Percentiles rank a stretch among this genome's conserved stretches.
phyloP scores from a whole-genome alignment of 2,329 filamentous ascomycete species.

The Colletotrichum viniferum region DNA sequence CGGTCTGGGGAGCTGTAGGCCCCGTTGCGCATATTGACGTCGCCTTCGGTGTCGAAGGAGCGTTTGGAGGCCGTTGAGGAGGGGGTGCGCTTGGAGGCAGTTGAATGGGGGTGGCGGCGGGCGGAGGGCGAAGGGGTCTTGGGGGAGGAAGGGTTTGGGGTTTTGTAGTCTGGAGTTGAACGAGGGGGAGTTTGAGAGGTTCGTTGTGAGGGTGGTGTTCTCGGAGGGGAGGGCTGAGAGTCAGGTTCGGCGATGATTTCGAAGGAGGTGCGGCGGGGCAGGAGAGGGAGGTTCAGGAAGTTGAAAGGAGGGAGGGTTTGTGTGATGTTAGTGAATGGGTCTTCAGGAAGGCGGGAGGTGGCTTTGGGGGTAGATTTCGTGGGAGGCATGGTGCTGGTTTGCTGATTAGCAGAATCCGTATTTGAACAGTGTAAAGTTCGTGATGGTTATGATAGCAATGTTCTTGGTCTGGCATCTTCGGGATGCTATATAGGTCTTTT shows the following conservation, averaged over 20 bases:
- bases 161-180: background rate
- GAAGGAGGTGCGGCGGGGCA: background rate
- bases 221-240: background rate
- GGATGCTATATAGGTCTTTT: background rate
- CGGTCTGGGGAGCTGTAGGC: background rate
- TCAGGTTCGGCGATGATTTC: background rate
- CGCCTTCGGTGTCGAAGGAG: background rate
- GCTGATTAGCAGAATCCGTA: background rate
- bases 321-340: background rate
- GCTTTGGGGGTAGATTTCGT: background rate
- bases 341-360: background rate
- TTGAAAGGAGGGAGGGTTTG: background rate
- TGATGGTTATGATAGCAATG: background rate
- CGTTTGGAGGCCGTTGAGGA: background rate
- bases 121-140: background rate
- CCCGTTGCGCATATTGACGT: slow-evolving; percentile 3
- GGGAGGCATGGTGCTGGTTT: background rate
- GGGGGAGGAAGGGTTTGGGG: background rate
- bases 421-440: background rate
- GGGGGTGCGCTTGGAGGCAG: background rate
- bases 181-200: background rate
- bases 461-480: background rate
- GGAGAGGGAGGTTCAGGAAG: background rate
- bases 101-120: background rate
- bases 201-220: background rate